A percentile compares a stretch with the other conserved stretches of the same genome.
Evolutionary conservation across 805 yeast species (phyloP).

Genomic region (Ogataea siamensis): DNA sequence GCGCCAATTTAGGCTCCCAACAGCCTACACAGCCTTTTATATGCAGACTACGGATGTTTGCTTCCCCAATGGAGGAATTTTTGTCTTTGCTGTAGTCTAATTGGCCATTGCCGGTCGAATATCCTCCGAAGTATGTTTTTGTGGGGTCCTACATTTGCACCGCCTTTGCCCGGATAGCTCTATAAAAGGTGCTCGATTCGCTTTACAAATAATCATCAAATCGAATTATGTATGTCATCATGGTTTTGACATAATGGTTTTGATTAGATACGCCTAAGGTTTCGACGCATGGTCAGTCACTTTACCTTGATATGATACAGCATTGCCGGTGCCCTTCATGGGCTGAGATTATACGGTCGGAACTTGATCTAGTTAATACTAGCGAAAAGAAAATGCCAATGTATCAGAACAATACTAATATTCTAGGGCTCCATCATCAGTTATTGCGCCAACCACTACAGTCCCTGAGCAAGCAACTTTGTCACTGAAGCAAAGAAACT

Average conservation of each 20-base stretch:
- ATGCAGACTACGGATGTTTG: background rate
- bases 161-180: background rate
- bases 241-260: conserved; percentile 2
- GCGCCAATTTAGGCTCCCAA: background rate
- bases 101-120: background rate
- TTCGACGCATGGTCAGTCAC: conserved; percentile 15
- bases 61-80: background rate
- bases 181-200: conserved; percentile 3
- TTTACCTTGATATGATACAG: conserved; percentile 9
- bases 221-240: conserved; percentile 10
- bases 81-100: background rate
- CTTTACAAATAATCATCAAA: background rate
- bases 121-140: background rate
- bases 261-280: conserved; percentile 9
- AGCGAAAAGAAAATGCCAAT: conserved; percentile 41
- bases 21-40: background rate
- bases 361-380: conserved; percentile 45
- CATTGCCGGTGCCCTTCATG: conserved; percentile 30
- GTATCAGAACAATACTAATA: conserved; percentile 10
- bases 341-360: conserved; percentile 43
- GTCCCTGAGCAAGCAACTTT: conserved; percentile 7
- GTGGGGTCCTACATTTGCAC: background rate
- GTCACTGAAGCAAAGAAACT: conserved; percentile 25
- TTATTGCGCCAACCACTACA: conserved; percentile 14
- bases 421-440: conserved; percentile 26